Evolutionary conservation across 2,329 filamentous ascomycete genomes (phyloP).

Genomic region (Allantophomopsis lycopodina): DNA sequence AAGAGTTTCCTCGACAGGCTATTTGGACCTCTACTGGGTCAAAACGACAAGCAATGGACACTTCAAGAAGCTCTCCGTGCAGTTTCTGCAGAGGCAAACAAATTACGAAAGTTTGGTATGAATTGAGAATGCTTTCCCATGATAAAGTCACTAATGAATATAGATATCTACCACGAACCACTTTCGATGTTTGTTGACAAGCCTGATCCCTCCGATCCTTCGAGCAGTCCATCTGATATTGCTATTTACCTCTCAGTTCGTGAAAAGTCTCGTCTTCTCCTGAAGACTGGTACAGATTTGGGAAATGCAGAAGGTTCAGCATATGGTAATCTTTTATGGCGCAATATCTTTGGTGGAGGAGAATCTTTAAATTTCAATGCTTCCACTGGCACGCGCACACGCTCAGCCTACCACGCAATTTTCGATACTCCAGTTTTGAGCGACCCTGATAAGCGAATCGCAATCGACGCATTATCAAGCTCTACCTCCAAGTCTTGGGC

Average conservation of each 20-base stretch:
- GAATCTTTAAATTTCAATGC: slow-evolving; percentile 82
- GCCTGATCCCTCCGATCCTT: slow-evolving; percentile 53
- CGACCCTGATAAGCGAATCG: slow-evolving; percentile 68
- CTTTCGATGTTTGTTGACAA: slow-evolving; percentile 75
- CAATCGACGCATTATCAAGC: slow-evolving; percentile 69
- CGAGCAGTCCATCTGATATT: slow-evolving; percentile 62
- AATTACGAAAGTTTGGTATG: slow-evolving; percentile 69
- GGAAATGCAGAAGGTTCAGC: slow-evolving; percentile 91
- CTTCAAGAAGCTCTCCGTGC: slow-evolving; percentile 66
- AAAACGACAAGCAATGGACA: slow-evolving; percentile 57
- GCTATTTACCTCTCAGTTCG: slow-evolving; percentile 66
- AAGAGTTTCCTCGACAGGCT: slow-evolving; percentile 70
- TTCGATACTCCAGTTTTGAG: slow-evolving; percentile 73
- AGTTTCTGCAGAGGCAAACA: slow-evolving; percentile 56
- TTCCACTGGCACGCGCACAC: slow-evolving; percentile 76
- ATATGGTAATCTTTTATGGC: slow-evolving; percentile 73
- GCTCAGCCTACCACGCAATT: slow-evolving; percentile 79
- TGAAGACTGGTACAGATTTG: slow-evolving; percentile 90
- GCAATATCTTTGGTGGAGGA: slow-evolving; percentile 89
- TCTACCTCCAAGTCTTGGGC: slow-evolving; percentile 86
- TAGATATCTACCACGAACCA: slow-evolving; percentile 77
- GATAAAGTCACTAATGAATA: slow-evolving; percentile 8
- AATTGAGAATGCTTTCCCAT: background rate
- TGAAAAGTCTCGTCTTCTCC: slow-evolving; percentile 70
- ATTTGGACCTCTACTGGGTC: slow-evolving; percentile 63